Conservation (phyloP, 2,329 filamentous ascomycete genomes). For the Diaporthe vaccinii region DNA sequence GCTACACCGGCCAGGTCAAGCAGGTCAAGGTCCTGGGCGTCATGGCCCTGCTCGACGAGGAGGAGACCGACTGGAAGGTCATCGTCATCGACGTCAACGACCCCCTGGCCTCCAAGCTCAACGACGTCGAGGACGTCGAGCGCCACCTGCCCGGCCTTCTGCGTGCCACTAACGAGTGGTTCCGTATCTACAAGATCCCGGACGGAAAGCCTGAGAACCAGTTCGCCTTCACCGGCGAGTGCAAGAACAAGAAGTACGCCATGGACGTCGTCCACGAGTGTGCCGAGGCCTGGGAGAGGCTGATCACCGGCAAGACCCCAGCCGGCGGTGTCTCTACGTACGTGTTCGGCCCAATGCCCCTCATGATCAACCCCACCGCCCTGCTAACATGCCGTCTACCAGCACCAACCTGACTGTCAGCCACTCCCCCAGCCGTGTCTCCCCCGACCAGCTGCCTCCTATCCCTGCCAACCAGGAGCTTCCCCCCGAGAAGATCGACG, state of each 20-base stretch:
- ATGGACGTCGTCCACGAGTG: conserved; percentile 97
- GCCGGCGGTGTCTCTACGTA: conserved; percentile 86
- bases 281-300: conserved; percentile 95
- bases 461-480: conserved; percentile 87
- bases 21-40: conserved; percentile 99
- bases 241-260: conserved; percentile 99
- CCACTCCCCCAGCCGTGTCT: conserved; percentile 80
- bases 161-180: conserved; percentile 99
- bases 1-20: conserved; percentile 96
- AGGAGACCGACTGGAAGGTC: conserved; percentile 99
- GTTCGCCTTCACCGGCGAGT: conserved; percentile 99
- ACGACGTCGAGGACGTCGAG: conserved; percentile 99
- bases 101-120: conserved; percentile 94
- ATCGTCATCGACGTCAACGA: conserved; percentile 99
- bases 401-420: conserved; percentile 86
- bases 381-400: conserved; percentile 30
- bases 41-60: conserved; percentile 99
- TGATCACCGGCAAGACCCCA: conserved; percentile 90
- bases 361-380: background rate
- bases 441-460: conserved; percentile 77
- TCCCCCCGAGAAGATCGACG: conserved; percentile 88
- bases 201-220: conserved; percentile 99
- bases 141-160: conserved; percentile 96
- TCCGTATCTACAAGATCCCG: conserved; percentile 99
- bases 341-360: conserved; percentile 54